phyloP scores from a whole-genome alignment of 306 rosid genomes.

The Cucumis cinereus region DNA sequence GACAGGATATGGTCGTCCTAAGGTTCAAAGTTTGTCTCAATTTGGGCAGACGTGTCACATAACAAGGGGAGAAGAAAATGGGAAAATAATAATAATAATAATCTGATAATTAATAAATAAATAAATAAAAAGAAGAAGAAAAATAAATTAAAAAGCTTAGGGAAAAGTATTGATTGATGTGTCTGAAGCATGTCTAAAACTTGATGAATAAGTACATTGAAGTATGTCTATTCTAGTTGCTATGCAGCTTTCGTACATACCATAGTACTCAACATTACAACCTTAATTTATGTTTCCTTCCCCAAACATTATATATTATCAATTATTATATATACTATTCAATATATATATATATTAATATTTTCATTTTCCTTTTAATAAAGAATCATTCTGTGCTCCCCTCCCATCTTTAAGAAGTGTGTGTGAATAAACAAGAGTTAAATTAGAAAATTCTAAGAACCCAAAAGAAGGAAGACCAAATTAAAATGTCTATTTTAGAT shows the following conservation, averaged over 20 bases:
- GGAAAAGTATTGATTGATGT: neutral
- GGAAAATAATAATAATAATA: neutral
- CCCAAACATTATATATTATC: neutral
- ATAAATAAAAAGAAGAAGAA: neutral
- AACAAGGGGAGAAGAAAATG: neutral
- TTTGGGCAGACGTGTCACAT: neutral
- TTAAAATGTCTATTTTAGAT: no score
- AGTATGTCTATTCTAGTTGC: conserved; percentile 1
- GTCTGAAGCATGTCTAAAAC: conserved; percentile 7
- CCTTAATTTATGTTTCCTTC: neutral
- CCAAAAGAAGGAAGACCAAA: no score
- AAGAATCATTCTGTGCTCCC: neutral
- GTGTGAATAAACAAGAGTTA: neutral
- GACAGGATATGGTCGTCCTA: neutral
- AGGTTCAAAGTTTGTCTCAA: neutral
- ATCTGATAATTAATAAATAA: neutral
- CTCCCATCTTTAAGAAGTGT: neutral
- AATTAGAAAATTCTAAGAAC: no score
- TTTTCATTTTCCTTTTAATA: neutral
- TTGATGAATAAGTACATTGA: neutral
- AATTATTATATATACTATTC: neutral
- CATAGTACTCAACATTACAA: conserved; percentile 10
- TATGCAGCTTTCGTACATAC: conserved; percentile 9
- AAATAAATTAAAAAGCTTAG: neutral
- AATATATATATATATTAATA: neutral